Evolutionary conservation across 352 stramenopile genomes (phyloP), one percentile per base, ranked within the genome.

Genomic region (Phytophthora europaea): DNA sequence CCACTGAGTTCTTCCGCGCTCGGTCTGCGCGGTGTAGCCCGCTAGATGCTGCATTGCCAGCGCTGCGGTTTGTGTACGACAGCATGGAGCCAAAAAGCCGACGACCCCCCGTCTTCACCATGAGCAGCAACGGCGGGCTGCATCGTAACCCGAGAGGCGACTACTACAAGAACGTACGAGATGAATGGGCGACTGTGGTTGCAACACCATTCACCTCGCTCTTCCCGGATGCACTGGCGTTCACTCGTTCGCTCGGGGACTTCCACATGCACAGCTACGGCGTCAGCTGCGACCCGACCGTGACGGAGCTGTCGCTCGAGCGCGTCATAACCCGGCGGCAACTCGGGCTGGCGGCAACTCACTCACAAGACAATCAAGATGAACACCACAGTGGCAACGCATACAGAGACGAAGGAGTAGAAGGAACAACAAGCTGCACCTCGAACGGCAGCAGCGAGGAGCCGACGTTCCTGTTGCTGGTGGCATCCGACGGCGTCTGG

Each of bases 141-240:
- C 60, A 63, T 8, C 78, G 67, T 16, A 85, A 86, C 23, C 48
- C 51, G 22, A 64, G 75, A 22, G 89, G 89, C 45, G 82, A 88
- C 54, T 98, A 98, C 75, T 94, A 86, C 72, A 98, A 97, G 76
- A 98, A 97, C 71, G 90, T 98, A n/a, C 84, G 92, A 34, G 85
- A 97, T n/a, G 91, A 98, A 71, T 97, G 91, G 91, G 92, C 91
- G 1, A 94, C 88, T 18, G 81, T 97, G 5, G 88, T 97, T 23
- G 81, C 84, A 6, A 95, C 91, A 6, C 91, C 92, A 1, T 56
- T 76, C 1, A 80, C 81, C 7, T 82, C 89, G 6, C 68, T 80
- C 6, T 97, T 90, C 40, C 85, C 93, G 2, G 91, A 98, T 33
- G 87, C 90, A 1, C 68, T 98, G 6, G 92, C 92, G 7, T 98